These are phyloP conservation scores for Xylaria palmicola DNA, from an alignment of 495 filamentous ascomycete genomes.

Conservation along the genomic window DNA sequence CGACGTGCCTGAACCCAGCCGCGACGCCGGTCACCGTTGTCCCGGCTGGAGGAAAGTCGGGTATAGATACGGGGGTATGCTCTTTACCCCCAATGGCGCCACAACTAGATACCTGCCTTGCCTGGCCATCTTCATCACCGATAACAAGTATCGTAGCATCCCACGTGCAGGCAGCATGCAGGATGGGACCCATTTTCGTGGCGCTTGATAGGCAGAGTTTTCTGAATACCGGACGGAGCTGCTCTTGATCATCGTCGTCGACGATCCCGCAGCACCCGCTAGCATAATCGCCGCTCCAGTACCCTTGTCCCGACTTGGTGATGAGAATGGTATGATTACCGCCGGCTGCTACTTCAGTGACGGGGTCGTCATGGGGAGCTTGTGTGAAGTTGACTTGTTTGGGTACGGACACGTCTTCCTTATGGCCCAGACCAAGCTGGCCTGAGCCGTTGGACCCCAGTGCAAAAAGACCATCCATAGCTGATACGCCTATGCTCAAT, in stretches of 20 bases:
- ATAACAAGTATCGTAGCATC: conserved; percentile 62
- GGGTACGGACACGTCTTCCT: conserved; percentile 69
- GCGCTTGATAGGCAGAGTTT: conserved; percentile 17
- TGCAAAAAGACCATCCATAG: conserved; percentile 61
- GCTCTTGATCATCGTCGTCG: conserved; percentile 3
- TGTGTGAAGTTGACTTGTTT: conserved; percentile 54
- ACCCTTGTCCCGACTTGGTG: conserved; percentile 54
- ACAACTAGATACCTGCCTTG: conserved; percentile 53
- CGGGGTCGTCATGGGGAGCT: conserved; percentile 18
- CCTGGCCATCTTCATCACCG: conserved; percentile 33
- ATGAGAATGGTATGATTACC: conserved; percentile 87
- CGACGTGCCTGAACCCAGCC: conserved; percentile 74
- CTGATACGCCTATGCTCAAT: not conserved
- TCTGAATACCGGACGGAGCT: conserved; percentile 23
- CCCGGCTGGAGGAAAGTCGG: conserved; percentile 59
- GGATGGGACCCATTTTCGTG: conserved; percentile 12
- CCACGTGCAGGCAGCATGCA: conserved; percentile 69
- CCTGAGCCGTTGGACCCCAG: conserved; percentile 90
- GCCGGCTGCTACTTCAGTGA: conserved; percentile 58
- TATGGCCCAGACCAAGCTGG: conserved; percentile 79
- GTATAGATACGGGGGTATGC: conserved; percentile 34
- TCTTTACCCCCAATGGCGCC: conserved; percentile 41
- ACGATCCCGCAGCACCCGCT: conserved; percentile 54
- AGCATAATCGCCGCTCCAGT: conserved; percentile 59
- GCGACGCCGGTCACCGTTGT: conserved; percentile 56